phyloP scores from a whole-genome alignment of 225 moss, liverwort and hornwort genomes.

The Bryum argenteum region DNA sequence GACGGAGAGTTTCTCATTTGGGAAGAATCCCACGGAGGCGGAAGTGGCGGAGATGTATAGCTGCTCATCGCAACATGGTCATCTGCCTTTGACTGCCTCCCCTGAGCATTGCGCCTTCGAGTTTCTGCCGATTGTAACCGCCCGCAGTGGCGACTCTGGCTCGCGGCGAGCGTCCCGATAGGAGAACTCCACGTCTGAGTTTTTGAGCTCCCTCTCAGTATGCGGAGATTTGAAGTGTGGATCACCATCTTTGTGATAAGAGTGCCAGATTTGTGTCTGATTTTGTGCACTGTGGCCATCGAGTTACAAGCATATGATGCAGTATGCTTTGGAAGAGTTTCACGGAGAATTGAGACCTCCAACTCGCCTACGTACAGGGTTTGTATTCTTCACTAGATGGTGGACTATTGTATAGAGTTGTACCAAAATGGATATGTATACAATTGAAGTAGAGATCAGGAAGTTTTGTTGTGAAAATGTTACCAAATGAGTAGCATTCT shows the following conservation, averaged over 20 bases:
- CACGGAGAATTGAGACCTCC: too few species aligned
- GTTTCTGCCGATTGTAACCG: conserved; percentile 53
- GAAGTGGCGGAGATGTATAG: background rate
- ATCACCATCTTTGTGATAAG: background rate
- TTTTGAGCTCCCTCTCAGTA: too few species aligned
- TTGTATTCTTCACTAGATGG: too few species aligned
- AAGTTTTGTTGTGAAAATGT: background rate
- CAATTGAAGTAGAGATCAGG: background rate
- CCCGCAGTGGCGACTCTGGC: conserved; percentile 35
- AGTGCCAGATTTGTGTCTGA: background rate
- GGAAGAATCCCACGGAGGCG: background rate
- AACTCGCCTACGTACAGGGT: too few species aligned
- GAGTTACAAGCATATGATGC: background rate
- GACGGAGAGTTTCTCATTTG: conserved; percentile 48
- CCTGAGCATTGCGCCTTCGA: conserved; percentile 59
- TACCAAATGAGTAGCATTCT: background rate
- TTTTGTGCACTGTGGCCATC: background rate
- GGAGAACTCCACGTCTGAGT: background rate
- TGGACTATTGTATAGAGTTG: background rate
- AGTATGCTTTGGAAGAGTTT: background rate
- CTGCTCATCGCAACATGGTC: background rate
- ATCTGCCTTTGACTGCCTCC: conserved; percentile 43
- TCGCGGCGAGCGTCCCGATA: background rate
- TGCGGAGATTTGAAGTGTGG: too few species aligned
- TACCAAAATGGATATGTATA: background rate